These are phyloP conservation scores for Amanita muscaria DNA, from an alignment of 768 basidiomycete species.

Conservation along the genomic window DNA sequence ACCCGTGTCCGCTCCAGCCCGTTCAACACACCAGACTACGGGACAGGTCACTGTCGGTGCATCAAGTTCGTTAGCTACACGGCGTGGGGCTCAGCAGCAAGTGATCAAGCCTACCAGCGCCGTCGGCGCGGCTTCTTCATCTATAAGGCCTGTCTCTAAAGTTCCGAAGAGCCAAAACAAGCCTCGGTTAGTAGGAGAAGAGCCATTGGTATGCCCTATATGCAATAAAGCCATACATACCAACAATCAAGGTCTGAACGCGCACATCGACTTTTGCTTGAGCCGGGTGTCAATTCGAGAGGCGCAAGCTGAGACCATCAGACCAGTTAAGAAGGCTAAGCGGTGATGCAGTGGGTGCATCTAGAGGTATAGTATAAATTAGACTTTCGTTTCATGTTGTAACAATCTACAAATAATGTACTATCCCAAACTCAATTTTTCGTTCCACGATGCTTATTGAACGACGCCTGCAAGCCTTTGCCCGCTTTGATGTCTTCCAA, in stretches of 20 bases:
- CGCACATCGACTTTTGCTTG: constrained; percentile 86
- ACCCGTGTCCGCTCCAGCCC: constrained; percentile 20
- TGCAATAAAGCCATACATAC: constrained; percentile 53
- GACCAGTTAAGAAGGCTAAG: background rate
- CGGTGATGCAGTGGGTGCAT: background rate
- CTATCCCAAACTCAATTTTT: no score
- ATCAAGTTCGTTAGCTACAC: background rate
- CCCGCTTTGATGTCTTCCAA: constrained; percentile 71
- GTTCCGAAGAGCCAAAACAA: background rate
- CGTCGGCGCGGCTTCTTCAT: background rate
- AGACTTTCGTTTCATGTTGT: no score
- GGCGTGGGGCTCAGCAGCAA: background rate
- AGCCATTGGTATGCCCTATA: constrained; percentile 59
- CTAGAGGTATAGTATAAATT: no score
- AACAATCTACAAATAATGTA: no score
- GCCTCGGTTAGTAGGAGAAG: constrained; percentile 6
- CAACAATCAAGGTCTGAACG: constrained; percentile 73
- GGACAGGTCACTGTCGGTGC: background rate
- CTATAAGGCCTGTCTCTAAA: no score
- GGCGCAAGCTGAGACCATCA: constrained; percentile 40
- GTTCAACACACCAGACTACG: constrained; percentile 5
- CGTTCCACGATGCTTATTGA: constrained; percentile 64
- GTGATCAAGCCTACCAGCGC: background rate
- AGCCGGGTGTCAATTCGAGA: constrained; percentile 70
- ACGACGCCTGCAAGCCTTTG: constrained; percentile 66